phyloP scores from a whole-genome alignment of 2,329 filamentous ascomycete genomes.

The Neurospora sp. region DNA sequence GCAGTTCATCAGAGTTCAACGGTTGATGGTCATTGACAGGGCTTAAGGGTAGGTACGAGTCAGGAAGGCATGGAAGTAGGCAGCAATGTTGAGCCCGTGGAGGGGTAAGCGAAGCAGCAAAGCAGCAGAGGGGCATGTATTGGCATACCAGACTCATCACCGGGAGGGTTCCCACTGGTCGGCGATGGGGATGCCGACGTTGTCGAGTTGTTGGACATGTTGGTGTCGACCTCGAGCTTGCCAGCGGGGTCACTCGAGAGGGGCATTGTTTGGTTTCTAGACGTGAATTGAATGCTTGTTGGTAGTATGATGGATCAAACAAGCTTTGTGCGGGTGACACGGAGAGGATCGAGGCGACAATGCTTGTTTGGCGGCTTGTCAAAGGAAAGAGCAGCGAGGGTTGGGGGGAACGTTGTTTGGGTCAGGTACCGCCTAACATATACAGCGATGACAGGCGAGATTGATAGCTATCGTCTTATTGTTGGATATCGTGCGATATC shows the following conservation, averaged over 20 bases:
- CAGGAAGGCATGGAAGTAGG: neutral
- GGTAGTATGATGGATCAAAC: neutral
- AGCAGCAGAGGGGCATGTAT: neutral
- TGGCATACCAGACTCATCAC: conserved; percentile 22
- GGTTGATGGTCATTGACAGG: neutral
- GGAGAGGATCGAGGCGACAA: neutral
- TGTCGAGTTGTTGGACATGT: conserved; percentile 16
- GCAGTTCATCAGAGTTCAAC: neutral
- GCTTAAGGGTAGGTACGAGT: neutral
- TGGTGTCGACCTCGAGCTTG: conserved; percentile 15
- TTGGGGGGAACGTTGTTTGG: neutral
- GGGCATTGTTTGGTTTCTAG: conserved; percentile 14
- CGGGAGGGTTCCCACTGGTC: conserved; percentile 13
- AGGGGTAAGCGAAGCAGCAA: neutral
- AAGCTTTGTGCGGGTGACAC: neutral
- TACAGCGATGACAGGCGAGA: neutral
- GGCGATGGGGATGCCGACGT: conserved; percentile 16
- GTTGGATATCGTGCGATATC: neutral
- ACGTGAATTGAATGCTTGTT: neutral
- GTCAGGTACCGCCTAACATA: neutral
- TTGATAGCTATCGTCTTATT: neutral
- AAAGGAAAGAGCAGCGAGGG: neutral
- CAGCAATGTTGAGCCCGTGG: neutral
- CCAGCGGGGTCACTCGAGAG: conserved; percentile 15
- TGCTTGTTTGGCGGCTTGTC: neutral